Evolutionary conservation across 2,329 filamentous ascomycete genomes (phyloP).

Genomic region (Akanthomyces lecanii): DNA sequence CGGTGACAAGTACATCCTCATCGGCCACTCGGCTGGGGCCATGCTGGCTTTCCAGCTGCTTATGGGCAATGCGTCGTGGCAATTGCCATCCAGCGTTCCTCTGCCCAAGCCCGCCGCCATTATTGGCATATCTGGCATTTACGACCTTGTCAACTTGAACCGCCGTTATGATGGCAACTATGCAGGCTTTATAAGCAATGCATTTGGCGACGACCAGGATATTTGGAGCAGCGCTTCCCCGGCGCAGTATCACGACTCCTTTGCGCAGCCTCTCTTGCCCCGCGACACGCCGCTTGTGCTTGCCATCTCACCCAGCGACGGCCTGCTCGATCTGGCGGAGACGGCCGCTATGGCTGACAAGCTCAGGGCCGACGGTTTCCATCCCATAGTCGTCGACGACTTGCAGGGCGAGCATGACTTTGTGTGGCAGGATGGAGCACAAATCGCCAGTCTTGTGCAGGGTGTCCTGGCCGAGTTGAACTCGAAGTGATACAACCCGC

Average conservation of each 20-base stretch:
- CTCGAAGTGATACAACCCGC: background rate
- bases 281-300: constrained; percentile 34
- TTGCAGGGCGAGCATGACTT: constrained; percentile 58
- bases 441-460: constrained; percentile 48
- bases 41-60: constrained; percentile 60
- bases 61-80: constrained; percentile 37
- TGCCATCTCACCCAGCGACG: constrained; percentile 45
- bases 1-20: constrained; percentile 47
- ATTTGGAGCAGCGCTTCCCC: constrained; percentile 56
- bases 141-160: constrained; percentile 55
- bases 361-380: constrained; percentile 38
- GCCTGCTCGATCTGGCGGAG: constrained; percentile 54
- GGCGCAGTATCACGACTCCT: constrained; percentile 38
- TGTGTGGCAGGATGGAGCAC: constrained; percentile 56
- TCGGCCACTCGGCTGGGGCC: constrained; percentile 61
- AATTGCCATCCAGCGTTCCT: constrained; percentile 20
- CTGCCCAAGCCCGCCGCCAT: constrained; percentile 46
- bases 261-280: constrained; percentile 33
- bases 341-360: constrained; percentile 50
- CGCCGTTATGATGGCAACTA: constrained; percentile 47
- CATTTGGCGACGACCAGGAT: constrained; percentile 53
- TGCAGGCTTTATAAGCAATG: constrained; percentile 50
- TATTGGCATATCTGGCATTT: constrained; percentile 63
- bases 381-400: constrained; percentile 33
- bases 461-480: constrained; percentile 22